Conservation (phyloP, 1,284 basidiomycete genomes). For the Trametes hirsuta region DNA sequence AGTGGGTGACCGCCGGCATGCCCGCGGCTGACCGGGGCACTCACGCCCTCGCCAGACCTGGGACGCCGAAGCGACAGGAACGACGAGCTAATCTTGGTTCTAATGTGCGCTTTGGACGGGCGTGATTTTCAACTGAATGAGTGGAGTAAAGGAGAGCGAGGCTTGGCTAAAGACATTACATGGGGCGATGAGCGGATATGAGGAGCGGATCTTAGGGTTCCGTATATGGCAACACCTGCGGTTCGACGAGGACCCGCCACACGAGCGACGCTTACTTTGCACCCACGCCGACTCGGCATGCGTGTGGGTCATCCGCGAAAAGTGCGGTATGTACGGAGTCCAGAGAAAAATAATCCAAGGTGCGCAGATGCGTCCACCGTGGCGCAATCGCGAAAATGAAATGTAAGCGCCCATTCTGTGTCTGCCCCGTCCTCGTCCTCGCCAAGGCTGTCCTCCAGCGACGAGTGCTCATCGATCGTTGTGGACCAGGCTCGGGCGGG, state of each 20-base stretch:
- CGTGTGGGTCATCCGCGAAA: too few species aligned
- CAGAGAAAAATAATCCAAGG: too few species aligned
- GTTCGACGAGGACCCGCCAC: not conserved
- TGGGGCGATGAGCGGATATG: conserved; percentile 2
- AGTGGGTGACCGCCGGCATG: not conserved
- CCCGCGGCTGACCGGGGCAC: not conserved
- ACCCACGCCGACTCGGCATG: not conserved
- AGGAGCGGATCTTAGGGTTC: conserved; percentile 8
- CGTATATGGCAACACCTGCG: conserved; percentile 2
- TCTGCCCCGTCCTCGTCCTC: not conserved
- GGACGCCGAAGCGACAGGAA: not conserved
- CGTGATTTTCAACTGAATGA: not conserved
- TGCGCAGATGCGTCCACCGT: not conserved
- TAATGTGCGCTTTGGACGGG: not conserved
- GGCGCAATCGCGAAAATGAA: conserved; percentile 1
- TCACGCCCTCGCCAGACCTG: too few species aligned
- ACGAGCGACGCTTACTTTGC: not conserved
- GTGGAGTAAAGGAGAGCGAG: not conserved
- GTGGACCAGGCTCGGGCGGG: not conserved
- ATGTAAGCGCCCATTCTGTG: conserved; percentile 8
- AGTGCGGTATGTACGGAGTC: too few species aligned
- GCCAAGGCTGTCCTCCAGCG: not conserved
- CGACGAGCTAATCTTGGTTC: not conserved
- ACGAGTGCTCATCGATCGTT: not conserved
- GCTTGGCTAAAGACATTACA: not conserved